Percentiles rank a stretch among this genome's conserved stretches.
These are phyloP conservation scores for Sphenostylis stenocarpa DNA, from an alignment of 306 rosid genomes.

Conservation along the genomic window DNA sequence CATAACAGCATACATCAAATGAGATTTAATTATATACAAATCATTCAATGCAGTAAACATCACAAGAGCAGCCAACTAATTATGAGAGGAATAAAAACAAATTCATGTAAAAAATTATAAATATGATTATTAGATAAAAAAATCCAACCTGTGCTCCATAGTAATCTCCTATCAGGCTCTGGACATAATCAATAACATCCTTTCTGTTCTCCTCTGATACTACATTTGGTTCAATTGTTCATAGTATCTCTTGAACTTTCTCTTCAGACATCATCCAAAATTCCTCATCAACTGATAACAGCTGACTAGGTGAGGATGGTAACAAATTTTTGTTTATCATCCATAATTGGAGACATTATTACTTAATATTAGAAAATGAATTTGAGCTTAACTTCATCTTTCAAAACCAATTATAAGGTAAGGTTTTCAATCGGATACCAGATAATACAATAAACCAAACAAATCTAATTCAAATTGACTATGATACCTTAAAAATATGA, in stretches of 20 bases:
- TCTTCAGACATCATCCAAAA: slow-evolving; percentile 59
- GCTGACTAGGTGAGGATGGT: slow-evolving; percentile 9
- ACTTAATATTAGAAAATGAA: too few species aligned
- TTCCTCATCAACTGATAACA: slow-evolving; percentile 48
- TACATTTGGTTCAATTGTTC: slow-evolving; percentile 59
- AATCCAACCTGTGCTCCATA: slow-evolving; percentile 56
- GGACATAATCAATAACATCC: slow-evolving; percentile 48
- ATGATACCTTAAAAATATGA: too few species aligned
- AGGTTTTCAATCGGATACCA: too few species aligned
- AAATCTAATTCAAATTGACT: too few species aligned
- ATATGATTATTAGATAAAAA: slow-evolving; percentile 1
- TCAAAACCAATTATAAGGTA: too few species aligned
- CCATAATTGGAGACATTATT: neutral
- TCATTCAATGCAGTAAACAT: neutral
- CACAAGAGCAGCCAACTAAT: slow-evolving; percentile 18
- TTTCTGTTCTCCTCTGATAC: slow-evolving; percentile 53
- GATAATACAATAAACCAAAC: too few species aligned
- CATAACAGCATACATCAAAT: slow-evolving; percentile 22
- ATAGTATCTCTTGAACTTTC: slow-evolving; percentile 58
- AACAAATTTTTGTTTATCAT: slow-evolving; percentile 6
- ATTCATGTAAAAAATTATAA: too few species aligned
- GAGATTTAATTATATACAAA: neutral
- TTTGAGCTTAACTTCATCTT: too few species aligned
- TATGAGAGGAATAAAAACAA: slow-evolving; percentile 2
- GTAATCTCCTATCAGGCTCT: slow-evolving; percentile 43